A percentile compares a stretch with the other conserved stretches of the same genome.
phyloP scores from a whole-genome alignment of 2,329 filamentous ascomycete genomes.

The Apiospora marii region DNA sequence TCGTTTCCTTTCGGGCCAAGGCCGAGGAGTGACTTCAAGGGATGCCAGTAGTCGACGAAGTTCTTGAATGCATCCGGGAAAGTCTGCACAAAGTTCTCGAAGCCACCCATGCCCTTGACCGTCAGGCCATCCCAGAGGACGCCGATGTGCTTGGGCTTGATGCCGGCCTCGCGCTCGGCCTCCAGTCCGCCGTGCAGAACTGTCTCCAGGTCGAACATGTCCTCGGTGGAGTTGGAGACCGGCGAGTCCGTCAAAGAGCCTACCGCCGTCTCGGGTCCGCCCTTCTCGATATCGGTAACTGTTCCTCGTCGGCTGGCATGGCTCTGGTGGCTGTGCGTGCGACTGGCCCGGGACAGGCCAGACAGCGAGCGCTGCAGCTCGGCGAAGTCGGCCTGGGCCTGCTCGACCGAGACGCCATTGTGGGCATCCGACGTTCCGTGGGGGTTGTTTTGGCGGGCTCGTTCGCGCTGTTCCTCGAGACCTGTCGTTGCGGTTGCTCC shows the following conservation, averaged over 20 bases:
- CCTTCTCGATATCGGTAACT: constrained; percentile 64
- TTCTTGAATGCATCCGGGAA: constrained; percentile 80
- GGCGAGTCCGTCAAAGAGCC: constrained; percentile 44
- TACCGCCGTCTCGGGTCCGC: constrained; percentile 36
- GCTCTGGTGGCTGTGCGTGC: constrained; percentile 44
- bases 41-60: constrained; percentile 78
- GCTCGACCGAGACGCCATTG: constrained; percentile 68
- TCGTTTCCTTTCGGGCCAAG: constrained; percentile 73
- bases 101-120: constrained; percentile 77
- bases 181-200: constrained; percentile 75
- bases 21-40: constrained; percentile 69
- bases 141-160: constrained; percentile 80
- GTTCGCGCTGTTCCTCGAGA: constrained; percentile 50
- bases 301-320: constrained; percentile 27
- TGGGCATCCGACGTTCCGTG: constrained; percentile 52
- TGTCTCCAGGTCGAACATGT: constrained; percentile 78
- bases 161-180: constrained; percentile 79
- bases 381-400: constrained; percentile 75
- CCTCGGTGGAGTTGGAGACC: constrained; percentile 56
- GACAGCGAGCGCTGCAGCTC: constrained; percentile 70
- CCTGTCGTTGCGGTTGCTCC: constrained; percentile 29
- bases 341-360: constrained; percentile 61
- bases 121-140: constrained; percentile 82
- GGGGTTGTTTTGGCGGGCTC: constrained; percentile 55
- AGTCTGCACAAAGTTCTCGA: constrained; percentile 75